phyloP scores from a whole-genome alignment of 352 stramenopile genomes.

The Globisporangium cederbergense region DNA sequence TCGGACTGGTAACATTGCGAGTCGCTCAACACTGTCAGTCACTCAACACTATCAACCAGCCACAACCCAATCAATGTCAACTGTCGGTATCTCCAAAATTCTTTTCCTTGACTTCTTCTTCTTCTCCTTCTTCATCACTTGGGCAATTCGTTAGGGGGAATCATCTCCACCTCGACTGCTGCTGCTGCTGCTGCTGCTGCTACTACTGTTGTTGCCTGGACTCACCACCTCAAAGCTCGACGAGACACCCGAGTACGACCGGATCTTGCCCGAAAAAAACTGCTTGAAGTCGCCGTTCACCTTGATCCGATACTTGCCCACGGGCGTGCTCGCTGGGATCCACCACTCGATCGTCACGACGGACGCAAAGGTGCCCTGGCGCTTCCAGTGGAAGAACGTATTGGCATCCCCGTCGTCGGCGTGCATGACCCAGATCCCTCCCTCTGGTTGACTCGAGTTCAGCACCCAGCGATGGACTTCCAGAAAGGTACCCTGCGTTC shows the following conservation, averaged over 20 bases:
- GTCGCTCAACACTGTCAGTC: neutral
- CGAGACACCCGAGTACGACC: conserved; percentile 54
- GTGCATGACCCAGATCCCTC: conserved; percentile 66
- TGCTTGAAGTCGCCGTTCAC: conserved; percentile 76
- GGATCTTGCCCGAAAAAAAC: conserved; percentile 47
- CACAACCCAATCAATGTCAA: neutral
- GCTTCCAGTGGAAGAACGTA: conserved; percentile 77
- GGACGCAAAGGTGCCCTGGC: conserved; percentile 65
- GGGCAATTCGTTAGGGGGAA: neutral
- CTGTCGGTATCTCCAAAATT: neutral
- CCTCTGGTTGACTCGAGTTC: conserved; percentile 28
- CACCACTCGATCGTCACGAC: conserved; percentile 69
- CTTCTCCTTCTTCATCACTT: neutral
- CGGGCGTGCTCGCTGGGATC: conserved; percentile 42
- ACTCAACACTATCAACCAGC: too few species aligned
- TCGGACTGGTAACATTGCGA: neutral
- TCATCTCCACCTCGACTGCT: neutral
- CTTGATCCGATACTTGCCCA: conserved; percentile 71
- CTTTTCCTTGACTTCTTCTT: neutral
- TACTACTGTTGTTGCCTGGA: neutral
- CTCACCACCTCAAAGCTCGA: conserved; percentile 45
- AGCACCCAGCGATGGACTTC: conserved; percentile 71
- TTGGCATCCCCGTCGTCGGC: conserved; percentile 70
- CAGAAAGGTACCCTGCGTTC: conserved; percentile 72
- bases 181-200: neutral